A percentile compares a stretch with the other conserved stretches of the same genome.
Evolutionary conservation across 1,284 basidiomycete genomes (phyloP).

Genomic region (Ganoderma meredithae): DNA sequence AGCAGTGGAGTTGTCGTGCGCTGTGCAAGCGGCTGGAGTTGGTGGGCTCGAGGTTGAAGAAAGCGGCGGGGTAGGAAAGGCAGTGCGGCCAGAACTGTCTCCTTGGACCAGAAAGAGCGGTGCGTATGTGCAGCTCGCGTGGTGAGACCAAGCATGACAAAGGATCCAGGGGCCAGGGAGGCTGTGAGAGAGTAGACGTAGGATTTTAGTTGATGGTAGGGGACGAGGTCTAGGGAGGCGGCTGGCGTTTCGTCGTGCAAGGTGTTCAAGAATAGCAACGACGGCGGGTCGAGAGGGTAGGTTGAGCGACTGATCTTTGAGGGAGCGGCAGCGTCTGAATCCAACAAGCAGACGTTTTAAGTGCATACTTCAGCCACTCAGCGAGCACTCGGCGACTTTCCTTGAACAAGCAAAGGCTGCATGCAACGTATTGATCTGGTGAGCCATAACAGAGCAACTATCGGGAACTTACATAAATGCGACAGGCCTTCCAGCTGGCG

Average conservation of each 20-base stretch:
- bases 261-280: conserved; percentile 22
- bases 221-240: conserved; percentile 31
- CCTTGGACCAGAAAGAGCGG: conserved; percentile 10
- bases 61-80: conserved; percentile 44
- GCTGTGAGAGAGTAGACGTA: conserved; percentile 40
- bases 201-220: conserved; percentile 21
- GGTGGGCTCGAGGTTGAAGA: background rate
- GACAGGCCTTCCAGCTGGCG: too few species aligned
- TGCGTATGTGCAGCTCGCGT: background rate
- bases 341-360: background rate
- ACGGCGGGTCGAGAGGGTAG: conserved; percentile 13
- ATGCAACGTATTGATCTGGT: background rate
- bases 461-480: background rate
- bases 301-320: background rate
- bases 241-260: conserved; percentile 21
- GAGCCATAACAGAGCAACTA: background rate
- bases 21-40: background rate
- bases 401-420: background rate
- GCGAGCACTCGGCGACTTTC: conserved; percentile 4
- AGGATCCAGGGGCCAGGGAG: conserved; percentile 34
- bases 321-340: background rate
- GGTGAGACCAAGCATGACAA: conserved; percentile 46
- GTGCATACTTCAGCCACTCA: too few species aligned
- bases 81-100: conserved; percentile 43
- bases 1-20: conserved; percentile 44